Evolutionary conservation across 192 early-diverging fungal species (phyloP), one percentile per base, ranked within the genome.

Genomic region (Linnemannia zychae): DNA sequence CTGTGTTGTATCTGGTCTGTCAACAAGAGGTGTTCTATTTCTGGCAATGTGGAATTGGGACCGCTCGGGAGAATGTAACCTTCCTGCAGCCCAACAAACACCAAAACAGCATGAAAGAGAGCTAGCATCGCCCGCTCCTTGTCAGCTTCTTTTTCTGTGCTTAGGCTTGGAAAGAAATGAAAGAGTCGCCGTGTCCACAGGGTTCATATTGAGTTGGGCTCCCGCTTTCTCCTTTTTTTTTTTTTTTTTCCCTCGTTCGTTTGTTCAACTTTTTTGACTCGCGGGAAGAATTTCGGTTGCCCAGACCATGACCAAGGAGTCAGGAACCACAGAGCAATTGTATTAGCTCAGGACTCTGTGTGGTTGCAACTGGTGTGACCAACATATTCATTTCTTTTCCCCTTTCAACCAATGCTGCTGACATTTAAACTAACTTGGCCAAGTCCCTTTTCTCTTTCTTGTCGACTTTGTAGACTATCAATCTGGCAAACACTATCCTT

Each of bases 401-500:
- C 44, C 52, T 67, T 22, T 67, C 40, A 3, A 44, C 40, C 9
- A 44, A 44, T 9, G 3, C 40, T 44, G 40, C 40, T n/a, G n/a
- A n/a, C n/a, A n/a, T n/a, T n/a, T n/a, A 22, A 36, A 63, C 20
- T 15, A 24, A 74, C 72, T 20, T 33, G 24, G 34, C 12, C 18
- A 11, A n/a, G 33, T 7, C 40, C 6, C 34, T 63, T 63, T 44
- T 76, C 37, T 63, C 44, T 76, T 22, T 34, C 4, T 76, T 76
- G 37, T 24, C 65, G 16, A 63, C 40, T 24, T 67, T 65, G n/a
- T 85, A 85, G 83, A 76, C 83, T 12, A 91, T 97, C 71, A 99
- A 99, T 82, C 89, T 99, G 47, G 91, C 95, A 49, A 99, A 99
- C 80, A 99, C 98, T 0, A 98, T 99, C 81, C 88, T 99, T 15